phyloP scores from a whole-genome alignment of 2,329 filamentous ascomycete species.

The Microdochium trichocladiopsis region DNA sequence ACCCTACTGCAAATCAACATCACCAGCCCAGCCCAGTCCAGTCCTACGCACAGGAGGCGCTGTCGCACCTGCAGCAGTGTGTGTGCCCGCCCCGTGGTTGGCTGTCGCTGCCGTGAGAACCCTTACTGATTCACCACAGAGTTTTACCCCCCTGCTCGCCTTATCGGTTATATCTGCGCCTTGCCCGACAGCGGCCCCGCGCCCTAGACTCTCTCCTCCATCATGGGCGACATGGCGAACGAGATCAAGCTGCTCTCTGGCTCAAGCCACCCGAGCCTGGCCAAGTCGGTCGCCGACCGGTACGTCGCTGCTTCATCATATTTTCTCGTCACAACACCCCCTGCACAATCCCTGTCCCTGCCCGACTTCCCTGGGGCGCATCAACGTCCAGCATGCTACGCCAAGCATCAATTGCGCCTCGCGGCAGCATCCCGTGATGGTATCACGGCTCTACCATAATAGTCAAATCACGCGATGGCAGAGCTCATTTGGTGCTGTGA shows the following conservation, averaged over 20 bases:
- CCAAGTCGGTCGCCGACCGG: slow-evolving; percentile 28
- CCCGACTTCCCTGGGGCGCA: too few relatives aligned
- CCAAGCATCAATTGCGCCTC: too few relatives aligned
- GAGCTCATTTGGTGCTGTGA: not conserved
- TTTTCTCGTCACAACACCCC: too few relatives aligned
- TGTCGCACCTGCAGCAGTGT: not conserved
- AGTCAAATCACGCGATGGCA: too few relatives aligned
- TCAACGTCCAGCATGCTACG: too few relatives aligned
- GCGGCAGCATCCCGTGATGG: too few relatives aligned
- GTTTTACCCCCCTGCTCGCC: not conserved
- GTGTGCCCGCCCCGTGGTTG: not conserved
- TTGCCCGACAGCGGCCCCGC: not conserved
- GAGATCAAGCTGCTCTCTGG: slow-evolving; percentile 32
- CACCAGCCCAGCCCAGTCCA: not conserved
- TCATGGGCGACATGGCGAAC: slow-evolving; percentile 24
- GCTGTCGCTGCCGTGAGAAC: not conserved
- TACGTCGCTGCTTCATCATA: slow-evolving; percentile 10
- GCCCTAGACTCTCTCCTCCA: slow-evolving; percentile 4
- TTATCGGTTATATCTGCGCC: not conserved
- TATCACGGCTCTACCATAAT: too few relatives aligned
- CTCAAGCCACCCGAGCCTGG: slow-evolving; percentile 29
- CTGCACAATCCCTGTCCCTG: too few relatives aligned
- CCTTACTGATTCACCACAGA: not conserved
- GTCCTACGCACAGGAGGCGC: not conserved
- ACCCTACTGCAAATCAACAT: too few relatives aligned